Conservation (phyloP, 225 moss, liverwort and hornwort genomes). For the Takakia lepidozioides region DNA sequence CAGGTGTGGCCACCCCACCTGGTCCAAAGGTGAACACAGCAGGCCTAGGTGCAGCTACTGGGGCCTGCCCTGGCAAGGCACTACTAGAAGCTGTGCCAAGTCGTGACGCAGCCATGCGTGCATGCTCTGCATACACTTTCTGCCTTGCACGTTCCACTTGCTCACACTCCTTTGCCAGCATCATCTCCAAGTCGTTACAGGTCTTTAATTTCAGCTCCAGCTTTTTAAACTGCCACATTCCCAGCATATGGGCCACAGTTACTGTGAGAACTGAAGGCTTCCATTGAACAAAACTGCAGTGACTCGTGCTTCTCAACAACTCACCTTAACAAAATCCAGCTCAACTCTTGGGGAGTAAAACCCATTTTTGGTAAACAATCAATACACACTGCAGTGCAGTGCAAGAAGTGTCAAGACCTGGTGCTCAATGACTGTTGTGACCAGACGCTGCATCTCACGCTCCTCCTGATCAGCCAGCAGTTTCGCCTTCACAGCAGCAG, state of each 20-base stretch:
- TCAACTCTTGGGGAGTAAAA: too few species aligned
- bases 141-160: slow-evolving; percentile 65
- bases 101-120: slow-evolving; percentile 58
- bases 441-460: slow-evolving; percentile 86
- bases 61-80: slow-evolving; percentile 17
- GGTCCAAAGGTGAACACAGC: slow-evolving; percentile 50
- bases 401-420: slow-evolving; percentile 46
- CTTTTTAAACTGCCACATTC: slow-evolving; percentile 64
- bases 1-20: slow-evolving; percentile 24
- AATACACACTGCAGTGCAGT: neutral
- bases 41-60: slow-evolving; percentile 31
- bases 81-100: slow-evolving; percentile 40
- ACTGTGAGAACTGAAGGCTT: too few species aligned
- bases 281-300: too few species aligned
- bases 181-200: slow-evolving; percentile 59
- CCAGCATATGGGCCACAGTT: neutral
- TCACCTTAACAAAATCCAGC: neutral
- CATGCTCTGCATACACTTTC: slow-evolving; percentile 64
- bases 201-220: slow-evolving; percentile 86
- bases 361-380: neutral
- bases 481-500: slow-evolving; percentile 93
- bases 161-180: slow-evolving; percentile 75
- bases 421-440: slow-evolving; percentile 68
- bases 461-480: slow-evolving; percentile 96
- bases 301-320: neutral